phyloP scores from a whole-genome alignment of 495 filamentous ascomycete genomes.

The Trichoderma erinaceum region DNA sequence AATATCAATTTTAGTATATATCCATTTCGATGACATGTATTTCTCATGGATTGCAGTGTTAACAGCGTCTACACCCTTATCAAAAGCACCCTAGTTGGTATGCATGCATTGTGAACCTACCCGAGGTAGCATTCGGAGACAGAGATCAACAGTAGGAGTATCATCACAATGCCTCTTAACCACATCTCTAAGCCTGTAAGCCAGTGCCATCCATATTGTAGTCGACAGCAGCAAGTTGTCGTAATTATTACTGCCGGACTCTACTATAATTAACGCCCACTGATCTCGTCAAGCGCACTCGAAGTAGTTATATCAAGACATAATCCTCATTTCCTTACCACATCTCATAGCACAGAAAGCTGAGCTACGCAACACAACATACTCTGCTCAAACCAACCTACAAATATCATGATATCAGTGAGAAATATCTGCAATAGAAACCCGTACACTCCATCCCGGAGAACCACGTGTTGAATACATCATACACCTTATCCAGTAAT shows the following conservation, averaged over 20 bases:
- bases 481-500: constrained; percentile 5
- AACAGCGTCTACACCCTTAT: no score
- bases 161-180: background rate
- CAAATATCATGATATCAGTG: background rate
- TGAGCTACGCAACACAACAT: background rate
- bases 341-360: background rate
- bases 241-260: background rate
- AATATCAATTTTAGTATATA: no score
- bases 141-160: background rate
- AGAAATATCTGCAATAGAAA: background rate
- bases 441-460: background rate
- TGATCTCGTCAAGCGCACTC: background rate
- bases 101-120: no score
- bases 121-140: background rate
- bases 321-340: background rate
- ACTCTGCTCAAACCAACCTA: background rate
- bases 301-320: background rate
- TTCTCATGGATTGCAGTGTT: no score
- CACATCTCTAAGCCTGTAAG: no score
- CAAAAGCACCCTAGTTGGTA: no score
- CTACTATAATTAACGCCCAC: background rate
- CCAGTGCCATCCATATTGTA: background rate
- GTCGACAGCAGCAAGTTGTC: background rate
- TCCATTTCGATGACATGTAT: no score
- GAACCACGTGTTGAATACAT: background rate